Evolutionary conservation across 164 flowering plant genomes (phyloP).

Genomic region (Malania oleifera): DNA sequence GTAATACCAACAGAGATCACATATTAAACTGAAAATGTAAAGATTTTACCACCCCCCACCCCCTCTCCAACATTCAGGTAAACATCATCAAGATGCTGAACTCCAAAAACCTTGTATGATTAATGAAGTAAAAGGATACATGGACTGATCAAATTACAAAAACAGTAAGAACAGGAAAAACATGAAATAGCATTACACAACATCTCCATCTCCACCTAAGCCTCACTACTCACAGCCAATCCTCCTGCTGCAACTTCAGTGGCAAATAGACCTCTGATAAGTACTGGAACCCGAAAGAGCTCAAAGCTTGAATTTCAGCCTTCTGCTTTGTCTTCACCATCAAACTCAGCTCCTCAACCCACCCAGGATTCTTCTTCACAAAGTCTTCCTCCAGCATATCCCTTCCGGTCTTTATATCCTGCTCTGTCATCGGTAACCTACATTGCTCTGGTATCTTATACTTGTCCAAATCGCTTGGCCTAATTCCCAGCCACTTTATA

Average conservation of each 20-base stretch:
- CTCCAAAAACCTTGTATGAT: not conserved
- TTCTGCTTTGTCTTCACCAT: constrained; percentile 98
- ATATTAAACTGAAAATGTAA: not conserved
- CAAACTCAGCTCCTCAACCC: constrained; percentile 84
- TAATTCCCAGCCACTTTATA: constrained; percentile 91
- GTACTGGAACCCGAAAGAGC: constrained; percentile 93
- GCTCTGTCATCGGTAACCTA: constrained; percentile 93
- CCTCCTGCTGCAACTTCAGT: constrained; percentile 82
- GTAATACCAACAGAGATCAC: not conserved
- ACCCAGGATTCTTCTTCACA: constrained; percentile 95
- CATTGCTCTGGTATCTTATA: constrained; percentile 94
- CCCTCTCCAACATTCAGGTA: too few relatives aligned
- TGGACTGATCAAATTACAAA: not conserved
- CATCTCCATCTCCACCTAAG: not conserved
- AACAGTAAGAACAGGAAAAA: not conserved
- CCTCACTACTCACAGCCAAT: constrained; percentile 60
- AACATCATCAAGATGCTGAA: not conserved
- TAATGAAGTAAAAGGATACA: not conserved
- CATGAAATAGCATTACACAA: not conserved
- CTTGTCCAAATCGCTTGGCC: constrained; percentile 97
- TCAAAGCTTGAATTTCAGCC: constrained; percentile 98
- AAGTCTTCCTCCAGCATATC: constrained; percentile 98
- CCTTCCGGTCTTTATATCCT: constrained; percentile 96
- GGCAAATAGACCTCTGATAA: constrained; percentile 93
- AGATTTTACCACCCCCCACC: not conserved